These are phyloP conservation scores for Ogataea trehalophila DNA, from an alignment of 805 yeast species.

Conservation along the genomic window DNA sequence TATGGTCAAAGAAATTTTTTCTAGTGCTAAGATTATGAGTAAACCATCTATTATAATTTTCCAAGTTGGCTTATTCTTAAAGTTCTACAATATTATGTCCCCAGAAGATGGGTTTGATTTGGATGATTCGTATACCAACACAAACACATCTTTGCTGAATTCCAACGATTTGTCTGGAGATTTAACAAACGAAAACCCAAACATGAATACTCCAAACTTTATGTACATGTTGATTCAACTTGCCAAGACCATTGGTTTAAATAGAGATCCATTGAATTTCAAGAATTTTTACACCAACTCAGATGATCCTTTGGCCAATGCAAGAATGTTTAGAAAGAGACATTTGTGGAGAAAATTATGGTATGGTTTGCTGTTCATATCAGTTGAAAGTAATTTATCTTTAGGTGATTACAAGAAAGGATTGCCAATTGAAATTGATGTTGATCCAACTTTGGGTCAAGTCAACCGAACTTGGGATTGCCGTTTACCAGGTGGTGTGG, in stretches of 20 bases:
- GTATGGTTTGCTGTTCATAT: constrained; percentile 31
- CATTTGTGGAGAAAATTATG: constrained; percentile 39
- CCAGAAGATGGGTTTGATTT: constrained; percentile 51
- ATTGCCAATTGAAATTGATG: constrained; percentile 32
- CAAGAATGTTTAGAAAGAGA: constrained; percentile 30
- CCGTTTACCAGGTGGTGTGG: constrained; percentile 34
- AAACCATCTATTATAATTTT: constrained; percentile 46
- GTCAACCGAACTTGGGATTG: constrained; percentile 34
- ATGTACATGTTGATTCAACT: constrained; percentile 35
- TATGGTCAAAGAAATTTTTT: constrained; percentile 41
- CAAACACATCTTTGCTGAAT: constrained; percentile 17
- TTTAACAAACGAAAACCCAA: constrained; percentile 30
- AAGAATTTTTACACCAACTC: constrained; percentile 28
- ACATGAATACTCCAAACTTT: constrained; percentile 32
- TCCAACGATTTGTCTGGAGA: constrained; percentile 34
- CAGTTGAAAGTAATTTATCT: constrained; percentile 31
- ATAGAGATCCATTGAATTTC: constrained; percentile 44
- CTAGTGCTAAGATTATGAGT: constrained; percentile 37
- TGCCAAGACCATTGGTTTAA: constrained; percentile 43
- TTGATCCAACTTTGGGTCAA: constrained; percentile 32
- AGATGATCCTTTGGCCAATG: constrained; percentile 26
- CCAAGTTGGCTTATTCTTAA: constrained; percentile 56
- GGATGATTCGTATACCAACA: constrained; percentile 36
- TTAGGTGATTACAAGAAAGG: constrained; percentile 36
- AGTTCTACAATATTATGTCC: constrained; percentile 48